Evolutionary conservation across 1,284 basidiomycete species (phyloP), one percentile per base, ranked within the genome.

Genomic region (Chiua sp.): DNA sequence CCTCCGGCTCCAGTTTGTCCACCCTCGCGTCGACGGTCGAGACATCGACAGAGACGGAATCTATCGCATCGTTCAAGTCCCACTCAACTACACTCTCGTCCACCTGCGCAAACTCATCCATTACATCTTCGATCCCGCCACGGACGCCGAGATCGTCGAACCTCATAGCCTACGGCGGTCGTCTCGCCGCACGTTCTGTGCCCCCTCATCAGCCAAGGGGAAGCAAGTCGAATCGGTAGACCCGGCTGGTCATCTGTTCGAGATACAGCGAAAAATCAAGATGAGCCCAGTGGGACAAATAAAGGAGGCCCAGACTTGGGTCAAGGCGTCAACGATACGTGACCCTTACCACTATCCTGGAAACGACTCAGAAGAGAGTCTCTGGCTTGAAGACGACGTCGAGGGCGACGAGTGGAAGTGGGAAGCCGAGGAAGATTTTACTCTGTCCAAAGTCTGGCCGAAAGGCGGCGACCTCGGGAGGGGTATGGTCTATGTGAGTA

Each of bases 41-140:
- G 60, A 65, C 7, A 6, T 66, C 63, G 57, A 72, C 23, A 63
- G 53, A 59, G 82, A 86, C 8, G 83, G 83, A 15, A 79, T 88
- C 3, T 84, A 84, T 65, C 83, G 89, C 53, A 76, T 89, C 58
- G 84, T 86, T 7, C 88, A 90, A 62, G 86, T 91, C 7, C 90
- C 90, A 0, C 76, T 85, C 32, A 87, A 81, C 68, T 91, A 90
- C 68, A 88, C 86, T 0, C 87, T 92, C 65, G 78, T 82, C 3
- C 88, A 89, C 64, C 77, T 92, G 3, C 82, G 84, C 51, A 81
- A 80, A 54, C 80, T 92, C 56, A 79, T 90, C 39, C 75, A 82
- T 12, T 92, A 86, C 69, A 72, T 90, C 6, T 91, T 90, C 65
- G 81, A 83, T 35, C 63, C 66, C 7, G 68, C 67, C 20, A 60